Percentiles rank a stretch among this genome's conserved stretches.
Evolutionary conservation across 2,329 filamentous ascomycete species (phyloP).

Genomic region (Balansia obtecta): DNA sequence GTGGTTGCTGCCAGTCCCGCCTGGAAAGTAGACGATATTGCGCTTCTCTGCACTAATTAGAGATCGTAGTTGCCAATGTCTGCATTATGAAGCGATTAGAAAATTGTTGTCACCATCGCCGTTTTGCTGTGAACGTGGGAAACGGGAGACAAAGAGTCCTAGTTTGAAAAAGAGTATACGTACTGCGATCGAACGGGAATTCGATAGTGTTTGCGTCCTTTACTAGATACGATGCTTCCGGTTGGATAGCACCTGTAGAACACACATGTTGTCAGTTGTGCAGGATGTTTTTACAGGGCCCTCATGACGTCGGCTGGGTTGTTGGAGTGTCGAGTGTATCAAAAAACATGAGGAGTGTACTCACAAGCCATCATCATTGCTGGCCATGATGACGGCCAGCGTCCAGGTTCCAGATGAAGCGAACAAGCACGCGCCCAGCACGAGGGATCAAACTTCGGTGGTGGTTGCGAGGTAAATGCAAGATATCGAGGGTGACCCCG

Average conservation of each 20-base stretch:
- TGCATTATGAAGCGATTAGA: conserved; percentile 20
- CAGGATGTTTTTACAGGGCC: neutral
- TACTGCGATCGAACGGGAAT: conserved; percentile 54
- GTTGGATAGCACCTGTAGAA: conserved; percentile 48
- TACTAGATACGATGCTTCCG: conserved; percentile 48
- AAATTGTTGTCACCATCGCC: neutral
- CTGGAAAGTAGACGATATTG: conserved; percentile 75
- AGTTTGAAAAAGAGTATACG: conserved; percentile 18
- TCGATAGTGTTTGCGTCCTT: conserved; percentile 54
- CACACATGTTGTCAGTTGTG: neutral
- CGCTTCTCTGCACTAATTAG: conserved; percentile 72
- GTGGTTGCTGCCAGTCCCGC: conserved; percentile 51
- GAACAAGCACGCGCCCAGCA: neutral
- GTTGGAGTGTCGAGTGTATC: too few species aligned
- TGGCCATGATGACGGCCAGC: conserved; percentile 32
- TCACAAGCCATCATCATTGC: conserved; percentile 40
- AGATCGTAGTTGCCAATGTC: conserved; percentile 82
- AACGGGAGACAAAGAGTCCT: neutral
- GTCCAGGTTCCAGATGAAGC: conserved; percentile 4
- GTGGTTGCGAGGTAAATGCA: neutral
- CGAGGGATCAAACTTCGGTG: neutral
- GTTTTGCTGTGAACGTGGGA: neutral
- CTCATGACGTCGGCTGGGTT: too few species aligned
- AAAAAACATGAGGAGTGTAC: conserved; percentile 9
- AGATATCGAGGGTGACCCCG: neutral